These are phyloP conservation scores for Tulasnella sp. DNA, from an alignment of 768 basidiomycete genomes.

Conservation along the genomic window DNA sequence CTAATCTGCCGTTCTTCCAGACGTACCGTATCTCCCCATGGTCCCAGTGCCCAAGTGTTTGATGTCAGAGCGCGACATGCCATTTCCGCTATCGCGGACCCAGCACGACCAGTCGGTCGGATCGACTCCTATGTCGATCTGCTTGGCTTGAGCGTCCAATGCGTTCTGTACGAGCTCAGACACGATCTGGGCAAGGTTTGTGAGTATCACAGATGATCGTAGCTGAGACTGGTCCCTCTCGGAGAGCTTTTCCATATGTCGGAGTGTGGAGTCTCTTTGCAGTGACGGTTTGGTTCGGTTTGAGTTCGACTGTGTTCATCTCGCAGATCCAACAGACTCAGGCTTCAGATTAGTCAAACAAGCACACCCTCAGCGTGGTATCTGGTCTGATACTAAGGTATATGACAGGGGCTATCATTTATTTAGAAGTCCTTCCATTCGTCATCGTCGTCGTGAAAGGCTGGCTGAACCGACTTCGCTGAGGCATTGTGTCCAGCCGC, in stretches of 20 bases:
- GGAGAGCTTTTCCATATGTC: slow-evolving; percentile 35
- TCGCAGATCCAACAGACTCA: not conserved
- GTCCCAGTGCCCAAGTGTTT: slow-evolving; percentile 44
- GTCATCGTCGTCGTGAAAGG: slow-evolving; percentile 30
- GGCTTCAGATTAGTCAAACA: no score
- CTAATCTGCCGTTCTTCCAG: not conserved
- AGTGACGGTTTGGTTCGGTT: slow-evolving; percentile 8
- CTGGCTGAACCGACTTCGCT: slow-evolving; percentile 20
- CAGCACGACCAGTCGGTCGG: slow-evolving; percentile 70
- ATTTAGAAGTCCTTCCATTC: slow-evolving; percentile 75
- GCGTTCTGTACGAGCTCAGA: slow-evolving; percentile 85
- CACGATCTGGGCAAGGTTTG: slow-evolving; percentile 66
- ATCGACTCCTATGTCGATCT: slow-evolving; percentile 62
- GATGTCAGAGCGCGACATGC: slow-evolving; percentile 55
- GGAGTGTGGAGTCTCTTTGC: not conserved
- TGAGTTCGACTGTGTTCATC: not conserved
- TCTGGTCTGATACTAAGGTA: no score
- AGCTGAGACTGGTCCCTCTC: slow-evolving; percentile 50
- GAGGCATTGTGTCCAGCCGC: slow-evolving; percentile 18
- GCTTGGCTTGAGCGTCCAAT: slow-evolving; percentile 63
- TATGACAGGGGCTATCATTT: no score
- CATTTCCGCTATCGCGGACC: slow-evolving; percentile 76
- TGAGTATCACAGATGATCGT: slow-evolving; percentile 75
- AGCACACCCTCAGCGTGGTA: no score
- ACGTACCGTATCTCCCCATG: slow-evolving; percentile 45